phyloP scores from a whole-genome alignment of 2,329 filamentous ascomycete species.

The Ceratocystis alfenasii region DNA sequence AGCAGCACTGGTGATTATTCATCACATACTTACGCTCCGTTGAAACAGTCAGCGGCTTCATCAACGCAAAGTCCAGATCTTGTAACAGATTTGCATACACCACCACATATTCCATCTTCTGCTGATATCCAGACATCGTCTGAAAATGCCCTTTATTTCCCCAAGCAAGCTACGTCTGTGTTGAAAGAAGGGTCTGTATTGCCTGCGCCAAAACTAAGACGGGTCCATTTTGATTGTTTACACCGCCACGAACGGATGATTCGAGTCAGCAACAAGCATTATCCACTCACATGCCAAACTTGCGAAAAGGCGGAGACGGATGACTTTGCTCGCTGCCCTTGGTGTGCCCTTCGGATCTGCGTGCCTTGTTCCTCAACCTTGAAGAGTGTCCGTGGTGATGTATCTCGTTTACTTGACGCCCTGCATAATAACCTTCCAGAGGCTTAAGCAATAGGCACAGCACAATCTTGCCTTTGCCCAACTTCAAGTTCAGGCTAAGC shows the following conservation, averaged over 20 bases:
- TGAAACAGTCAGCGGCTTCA: background rate
- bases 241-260: constrained; percentile 39
- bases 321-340: constrained; percentile 37
- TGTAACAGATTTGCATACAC: background rate
- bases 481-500: background rate
- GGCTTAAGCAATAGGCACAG: background rate
- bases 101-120: background rate
- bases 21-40: background rate
- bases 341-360: constrained; percentile 43
- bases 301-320: constrained; percentile 34
- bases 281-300: constrained; percentile 43
- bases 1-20: background rate
- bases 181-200: constrained; percentile 29
- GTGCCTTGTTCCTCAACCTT: constrained; percentile 36
- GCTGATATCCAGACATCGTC: constrained; percentile 25
- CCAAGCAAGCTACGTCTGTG: constrained; percentile 21
- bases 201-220: constrained; percentile 34
- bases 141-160: constrained; percentile 32
- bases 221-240: constrained; percentile 38
- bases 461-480: background rate
- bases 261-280: constrained; percentile 36
- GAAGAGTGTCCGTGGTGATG: constrained; percentile 33
- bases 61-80: too few species aligned
- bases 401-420: constrained; percentile 26
- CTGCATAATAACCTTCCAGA: background rate